phyloP scores from a whole-genome alignment of 225 moss, liverwort and hornwort species.

The Bryum argenteum region DNA sequence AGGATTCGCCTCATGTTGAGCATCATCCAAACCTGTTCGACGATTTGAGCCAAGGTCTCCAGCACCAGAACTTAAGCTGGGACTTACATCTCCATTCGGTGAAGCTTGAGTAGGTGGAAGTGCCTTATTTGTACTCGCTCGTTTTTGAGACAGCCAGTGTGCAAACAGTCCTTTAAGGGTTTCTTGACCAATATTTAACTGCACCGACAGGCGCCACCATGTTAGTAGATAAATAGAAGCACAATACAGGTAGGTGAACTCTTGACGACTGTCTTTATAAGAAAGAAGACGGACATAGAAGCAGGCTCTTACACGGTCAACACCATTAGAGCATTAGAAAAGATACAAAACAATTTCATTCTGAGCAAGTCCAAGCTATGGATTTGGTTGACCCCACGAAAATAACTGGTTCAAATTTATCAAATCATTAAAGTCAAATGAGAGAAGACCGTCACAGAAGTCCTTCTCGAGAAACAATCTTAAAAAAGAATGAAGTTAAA shows the following conservation, averaged over 20 bases:
- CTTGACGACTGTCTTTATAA: not conserved
- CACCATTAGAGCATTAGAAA: conserved; percentile 6
- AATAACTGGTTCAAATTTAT: conserved; percentile 10
- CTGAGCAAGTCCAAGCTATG: conserved; percentile 3
- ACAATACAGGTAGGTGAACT: not conserved
- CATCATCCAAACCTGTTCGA: conserved; percentile 49
- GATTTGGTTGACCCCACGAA: conserved; percentile 3
- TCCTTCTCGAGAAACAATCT: not conserved
- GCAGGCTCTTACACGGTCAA: not conserved
- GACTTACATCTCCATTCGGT: conserved; percentile 71
- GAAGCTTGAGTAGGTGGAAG: conserved; percentile 24
- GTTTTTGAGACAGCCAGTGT: conserved; percentile 67
- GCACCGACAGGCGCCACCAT: conserved; percentile 23
- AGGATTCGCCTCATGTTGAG: conserved; percentile 48
- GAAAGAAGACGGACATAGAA: conserved; percentile 1
- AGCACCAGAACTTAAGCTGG: conserved; percentile 47
- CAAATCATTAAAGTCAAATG: conserved; percentile 3
- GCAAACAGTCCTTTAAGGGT: conserved; percentile 79
- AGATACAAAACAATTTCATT: conserved; percentile 8
- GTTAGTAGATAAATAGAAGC: not conserved
- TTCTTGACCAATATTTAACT: conserved; percentile 89
- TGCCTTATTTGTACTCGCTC: conserved; percentile 34
- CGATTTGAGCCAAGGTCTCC: conserved; percentile 71
- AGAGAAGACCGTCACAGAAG: conserved; percentile 3
- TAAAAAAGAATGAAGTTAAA: not conserved